phyloP scores from a whole-genome alignment of 208 protist genomes.

The Trypanosoma cruzi region DNA sequence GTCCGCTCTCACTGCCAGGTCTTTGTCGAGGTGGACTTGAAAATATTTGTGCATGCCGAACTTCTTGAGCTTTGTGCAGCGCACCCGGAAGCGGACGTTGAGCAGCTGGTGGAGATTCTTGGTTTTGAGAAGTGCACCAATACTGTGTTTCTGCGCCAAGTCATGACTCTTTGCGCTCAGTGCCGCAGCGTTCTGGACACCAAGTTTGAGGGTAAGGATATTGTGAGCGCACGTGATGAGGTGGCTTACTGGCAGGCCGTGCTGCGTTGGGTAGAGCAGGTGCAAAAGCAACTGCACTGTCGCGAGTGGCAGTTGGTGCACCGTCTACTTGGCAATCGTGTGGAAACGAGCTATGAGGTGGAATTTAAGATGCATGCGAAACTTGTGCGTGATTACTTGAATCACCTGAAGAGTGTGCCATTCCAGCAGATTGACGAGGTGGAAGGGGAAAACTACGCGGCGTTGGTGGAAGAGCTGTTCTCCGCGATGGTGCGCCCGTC shows the following conservation, averaged over 20 bases:
- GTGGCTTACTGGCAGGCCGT: slow-evolving; percentile 80
- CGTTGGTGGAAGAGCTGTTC: slow-evolving; percentile 46
- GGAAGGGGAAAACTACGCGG: slow-evolving; percentile 12
- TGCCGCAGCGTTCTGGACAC: slow-evolving; percentile 54
- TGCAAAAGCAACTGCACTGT: slow-evolving; percentile 63
- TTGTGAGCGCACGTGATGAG: slow-evolving; percentile 43
- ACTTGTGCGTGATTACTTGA: slow-evolving; percentile 67
- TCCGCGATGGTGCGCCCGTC: slow-evolving; percentile 39
- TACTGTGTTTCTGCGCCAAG: slow-evolving; percentile 55
- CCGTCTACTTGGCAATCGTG: slow-evolving; percentile 62
- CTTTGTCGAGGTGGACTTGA: slow-evolving; percentile 67
- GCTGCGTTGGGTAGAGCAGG: slow-evolving; percentile 70
- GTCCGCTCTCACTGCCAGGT: slow-evolving; percentile 59
- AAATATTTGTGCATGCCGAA: slow-evolving; percentile 69
- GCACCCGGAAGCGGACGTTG: slow-evolving; percentile 61
- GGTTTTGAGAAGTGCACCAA: slow-evolving; percentile 54
- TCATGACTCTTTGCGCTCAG: slow-evolving; percentile 62
- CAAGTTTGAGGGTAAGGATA: slow-evolving; percentile 23
- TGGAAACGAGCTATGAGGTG: slow-evolving; percentile 68
- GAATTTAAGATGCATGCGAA: slow-evolving; percentile 69
- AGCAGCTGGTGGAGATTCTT: slow-evolving; percentile 71
- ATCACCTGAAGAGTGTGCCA: slow-evolving; percentile 61
- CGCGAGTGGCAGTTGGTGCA: slow-evolving; percentile 87
- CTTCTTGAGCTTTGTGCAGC: slow-evolving; percentile 70
- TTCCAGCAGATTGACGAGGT: slow-evolving; percentile 47